These are phyloP conservation scores for Scenedesmus sp. DNA, from an alignment of 163 green algal species.

Conservation along the genomic window DNA sequence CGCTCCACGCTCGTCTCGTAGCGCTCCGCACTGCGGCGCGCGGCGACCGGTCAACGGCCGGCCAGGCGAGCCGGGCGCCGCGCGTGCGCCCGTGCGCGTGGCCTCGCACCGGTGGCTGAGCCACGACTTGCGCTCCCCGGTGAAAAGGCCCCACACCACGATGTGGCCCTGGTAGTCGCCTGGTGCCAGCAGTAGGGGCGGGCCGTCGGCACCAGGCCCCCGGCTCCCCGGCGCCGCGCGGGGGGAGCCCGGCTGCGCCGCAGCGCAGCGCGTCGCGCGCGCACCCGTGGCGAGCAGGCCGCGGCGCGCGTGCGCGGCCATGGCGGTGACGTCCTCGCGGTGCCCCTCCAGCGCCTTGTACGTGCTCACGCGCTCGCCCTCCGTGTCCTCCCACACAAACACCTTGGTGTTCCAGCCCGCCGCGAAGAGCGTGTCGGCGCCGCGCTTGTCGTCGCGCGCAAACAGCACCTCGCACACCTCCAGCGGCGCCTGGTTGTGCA, in stretches of 20 bases:
- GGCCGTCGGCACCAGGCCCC: too few species aligned
- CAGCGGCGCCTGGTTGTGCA: slow-evolving; percentile 45
- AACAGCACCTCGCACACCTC: slow-evolving; percentile 75
- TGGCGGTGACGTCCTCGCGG: slow-evolving; percentile 79
- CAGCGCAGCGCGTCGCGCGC: neutral
- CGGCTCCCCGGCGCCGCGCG: too few species aligned
- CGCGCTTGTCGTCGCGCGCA: slow-evolving; percentile 71
- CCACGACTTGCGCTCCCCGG: slow-evolving; percentile 48
- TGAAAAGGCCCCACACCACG: slow-evolving; percentile 80
- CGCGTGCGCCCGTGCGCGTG: neutral
- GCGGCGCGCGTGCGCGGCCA: slow-evolving; percentile 55
- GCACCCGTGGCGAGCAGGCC: slow-evolving; percentile 48
- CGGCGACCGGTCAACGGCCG: neutral
- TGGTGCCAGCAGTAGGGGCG: slow-evolving; percentile 57
- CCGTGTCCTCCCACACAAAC: slow-evolving; percentile 68
- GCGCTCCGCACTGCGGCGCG: slow-evolving; percentile 53
- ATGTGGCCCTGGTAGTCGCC: slow-evolving; percentile 83
- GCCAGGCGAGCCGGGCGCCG: neutral
- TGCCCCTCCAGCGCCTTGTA: slow-evolving; percentile 58
- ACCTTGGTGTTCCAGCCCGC: slow-evolving; percentile 81
- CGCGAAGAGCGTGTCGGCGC: slow-evolving; percentile 74
- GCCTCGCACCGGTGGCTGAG: slow-evolving; percentile 24
- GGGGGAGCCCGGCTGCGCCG: too few species aligned
- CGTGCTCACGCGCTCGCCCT: slow-evolving; percentile 49
- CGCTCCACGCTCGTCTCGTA: slow-evolving; percentile 70